Base-by-base conservation (phyloP, 495 filamentous ascomycete species). In the Terfezia boudieri region DNA sequence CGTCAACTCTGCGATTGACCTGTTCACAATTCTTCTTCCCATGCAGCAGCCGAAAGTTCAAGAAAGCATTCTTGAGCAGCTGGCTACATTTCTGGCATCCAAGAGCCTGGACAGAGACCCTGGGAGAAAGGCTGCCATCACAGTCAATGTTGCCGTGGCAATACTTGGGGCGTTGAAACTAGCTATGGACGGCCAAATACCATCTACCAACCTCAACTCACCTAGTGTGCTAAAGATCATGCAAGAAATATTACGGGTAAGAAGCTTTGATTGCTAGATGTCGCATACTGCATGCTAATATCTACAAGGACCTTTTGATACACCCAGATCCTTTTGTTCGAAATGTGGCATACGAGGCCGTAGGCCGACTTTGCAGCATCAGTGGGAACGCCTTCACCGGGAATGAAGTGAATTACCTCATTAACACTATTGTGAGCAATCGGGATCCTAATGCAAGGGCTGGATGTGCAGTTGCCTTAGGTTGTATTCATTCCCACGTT, bases 381-480 rank as follows among this genome's bases (percentile, higher is more conserved):
- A 83, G 82, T 16, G 90, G 92, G 41, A 96, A 88, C 58, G 68
- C 79, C 1, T 90, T 90, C 62, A 96, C 90, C 0, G 84, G 84
- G 54, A 73, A 78, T 38, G 84, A 94, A 64, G 81, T 99, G 55
- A 93, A 93, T 59, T 81, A 77, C 67, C 74, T 95, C n/a, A 79
- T 95, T 20, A 87, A 95, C 53, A 90, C 81, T 8, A 93, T 99
- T 59, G 86, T 99, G 10, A 75, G 79, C 37, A 95, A 95, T 61
- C 73, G 89, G 35, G 90, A 99, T 56, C 90, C 90, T 6, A 89
- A 84, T 62, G 84, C 85, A 11, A 80, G 90, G 62, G 86, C 90
- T 43, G 90, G 90, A 32, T 99, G 86, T 65, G 92, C 92, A 17
- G 80, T 90, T 70, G 86, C 90, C 37, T 70, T 99, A 55, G 90